A percentile compares a stretch with the other conserved stretches of the same genome.
phyloP scores from a whole-genome alignment of 116 monocot species.

The Zostera marina region DNA sequence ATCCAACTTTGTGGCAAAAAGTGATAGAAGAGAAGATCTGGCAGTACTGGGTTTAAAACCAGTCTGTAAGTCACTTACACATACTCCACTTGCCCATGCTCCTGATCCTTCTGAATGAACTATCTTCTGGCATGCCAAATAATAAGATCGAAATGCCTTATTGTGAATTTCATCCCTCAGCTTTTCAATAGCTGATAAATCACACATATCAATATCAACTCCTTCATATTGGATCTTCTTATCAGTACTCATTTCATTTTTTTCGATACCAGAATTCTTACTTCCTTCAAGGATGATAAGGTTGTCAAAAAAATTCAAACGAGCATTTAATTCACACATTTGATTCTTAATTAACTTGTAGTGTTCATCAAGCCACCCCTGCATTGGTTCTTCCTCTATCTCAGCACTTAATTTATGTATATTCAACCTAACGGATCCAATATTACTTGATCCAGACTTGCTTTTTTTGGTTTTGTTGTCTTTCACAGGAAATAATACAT shows the following conservation, averaged over 20 bases:
- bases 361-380: slow-evolving; percentile 99
- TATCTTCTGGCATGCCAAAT: slow-evolving; percentile 60
- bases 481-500: slow-evolving; percentile 30
- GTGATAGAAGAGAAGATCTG: slow-evolving; percentile 64
- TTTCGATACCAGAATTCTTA: slow-evolving; percentile 25
- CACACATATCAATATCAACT: slow-evolving; percentile 38
- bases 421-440: slow-evolving; percentile 63
- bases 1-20: slow-evolving; percentile 75
- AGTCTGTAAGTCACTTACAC: slow-evolving; percentile 60
- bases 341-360: slow-evolving; percentile 80
- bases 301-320: slow-evolving; percentile 77
- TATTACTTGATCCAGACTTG: slow-evolving; percentile 30
- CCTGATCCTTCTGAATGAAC: slow-evolving; percentile 68
- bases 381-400: slow-evolving; percentile 97
- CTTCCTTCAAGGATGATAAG: slow-evolving; percentile 14
- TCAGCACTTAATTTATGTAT: slow-evolving; percentile 68
- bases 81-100: slow-evolving; percentile 58
- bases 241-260: slow-evolving; percentile 17
- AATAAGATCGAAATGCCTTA: slow-evolving; percentile 79
- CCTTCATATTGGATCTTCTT: slow-evolving; percentile 41
- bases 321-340: slow-evolving; percentile 55
- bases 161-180: slow-evolving; percentile 73
- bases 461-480: slow-evolving; percentile 36
- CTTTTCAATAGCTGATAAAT: slow-evolving; percentile 30
- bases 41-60: slow-evolving; percentile 69